Base-by-base conservation (phyloP, 148 eudicot genomes). In the Rhododendron mucronatum region DNA sequence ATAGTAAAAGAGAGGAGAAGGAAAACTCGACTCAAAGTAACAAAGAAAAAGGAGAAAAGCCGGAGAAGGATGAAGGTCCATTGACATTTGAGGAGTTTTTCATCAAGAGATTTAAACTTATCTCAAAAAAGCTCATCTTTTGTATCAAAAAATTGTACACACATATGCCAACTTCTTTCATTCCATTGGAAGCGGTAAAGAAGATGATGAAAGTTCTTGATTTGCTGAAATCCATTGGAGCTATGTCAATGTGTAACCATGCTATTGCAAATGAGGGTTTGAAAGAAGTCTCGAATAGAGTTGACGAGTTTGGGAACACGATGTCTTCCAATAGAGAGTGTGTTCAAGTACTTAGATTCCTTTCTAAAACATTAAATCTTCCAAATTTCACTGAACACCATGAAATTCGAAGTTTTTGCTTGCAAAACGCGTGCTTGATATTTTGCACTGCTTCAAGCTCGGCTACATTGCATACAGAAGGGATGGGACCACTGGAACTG, bases 381-480 rank as follows among this genome's bases (percentile, higher is more conserved):
- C 85, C 87, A 3, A 44, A 85, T 1, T 6, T 77, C 14, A 20
- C 12, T 15, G 61, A 33, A 2, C 10, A 44, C 9, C n/a, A 78
- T 28, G 1, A 11, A 18, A 37, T 90, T n/a, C 21, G 69, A 39
- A 30, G 85, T 11, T 87, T 92, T 65, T 94, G 94, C 78, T 53
- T 94, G 83, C n/a, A 48, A 14, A 91, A 89, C 6, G 90, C 93
- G 2, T 1, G 75, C 78, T 84, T 92, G 88, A 67, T 92, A 21
- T 92, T 94, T 67, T 92, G 96, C 85, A 94, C 95, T 45, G 94
- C 91, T n/a, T 91, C 93, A 7, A 85, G 89, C 84, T 91, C 95
- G 12, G 61, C 81, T 1, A 94, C 88, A 81, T 23, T 91, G 73
- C 65, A 7, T 11, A 11, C 83, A 1, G 26, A 75, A 84, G 84